These are phyloP conservation scores for Plasmodium blacklocki DNA, from an alignment of 169 alveolate species.

Conservation along the genomic window DNA sequence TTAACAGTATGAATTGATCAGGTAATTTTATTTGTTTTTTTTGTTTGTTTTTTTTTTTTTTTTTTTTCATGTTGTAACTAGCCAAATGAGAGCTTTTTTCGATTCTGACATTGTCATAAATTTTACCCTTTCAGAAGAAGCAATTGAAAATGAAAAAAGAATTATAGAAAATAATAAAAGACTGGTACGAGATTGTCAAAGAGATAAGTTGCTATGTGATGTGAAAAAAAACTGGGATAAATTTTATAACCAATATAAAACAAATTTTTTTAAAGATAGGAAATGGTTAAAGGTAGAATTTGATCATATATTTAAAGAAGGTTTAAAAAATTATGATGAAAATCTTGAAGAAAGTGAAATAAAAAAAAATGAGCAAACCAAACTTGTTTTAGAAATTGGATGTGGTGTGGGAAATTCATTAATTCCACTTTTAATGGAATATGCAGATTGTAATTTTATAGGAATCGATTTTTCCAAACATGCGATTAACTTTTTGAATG, in stretches of 20 bases:
- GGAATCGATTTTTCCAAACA: slow-evolving; percentile 93
- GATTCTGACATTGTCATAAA: slow-evolving; percentile 74
- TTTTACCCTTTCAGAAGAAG: slow-evolving; percentile 72
- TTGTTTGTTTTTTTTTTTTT: neutral
- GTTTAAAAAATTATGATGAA: slow-evolving; percentile 41
- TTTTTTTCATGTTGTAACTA: neutral
- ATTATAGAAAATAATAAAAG: slow-evolving; percentile 61
- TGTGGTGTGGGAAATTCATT: slow-evolving; percentile 97
- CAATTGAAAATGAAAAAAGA: slow-evolving; percentile 44
- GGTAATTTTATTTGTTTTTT: too few relatives aligned
- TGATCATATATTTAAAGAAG: slow-evolving; percentile 83
- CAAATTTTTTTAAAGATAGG: slow-evolving; percentile 93
- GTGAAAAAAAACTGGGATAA: slow-evolving; percentile 92
- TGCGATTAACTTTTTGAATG: slow-evolving; percentile 90
- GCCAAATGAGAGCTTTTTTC: slow-evolving; percentile 58
- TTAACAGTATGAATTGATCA: too few relatives aligned
- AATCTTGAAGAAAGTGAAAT: slow-evolving; percentile 28
- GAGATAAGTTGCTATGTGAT: slow-evolving; percentile 85
- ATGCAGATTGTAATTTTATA: slow-evolving; percentile 83
- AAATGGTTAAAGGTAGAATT: slow-evolving; percentile 93
- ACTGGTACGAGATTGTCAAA: slow-evolving; percentile 43
- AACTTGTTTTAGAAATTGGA: slow-evolving; percentile 90
- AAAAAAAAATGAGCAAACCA: slow-evolving; percentile 7
- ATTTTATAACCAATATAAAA: slow-evolving; percentile 91
- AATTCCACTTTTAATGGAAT: slow-evolving; percentile 88